These are phyloP conservation scores for Tolypocladium paradoxum DNA, from an alignment of 2,329 filamentous ascomycete genomes.

Conservation along the genomic window DNA sequence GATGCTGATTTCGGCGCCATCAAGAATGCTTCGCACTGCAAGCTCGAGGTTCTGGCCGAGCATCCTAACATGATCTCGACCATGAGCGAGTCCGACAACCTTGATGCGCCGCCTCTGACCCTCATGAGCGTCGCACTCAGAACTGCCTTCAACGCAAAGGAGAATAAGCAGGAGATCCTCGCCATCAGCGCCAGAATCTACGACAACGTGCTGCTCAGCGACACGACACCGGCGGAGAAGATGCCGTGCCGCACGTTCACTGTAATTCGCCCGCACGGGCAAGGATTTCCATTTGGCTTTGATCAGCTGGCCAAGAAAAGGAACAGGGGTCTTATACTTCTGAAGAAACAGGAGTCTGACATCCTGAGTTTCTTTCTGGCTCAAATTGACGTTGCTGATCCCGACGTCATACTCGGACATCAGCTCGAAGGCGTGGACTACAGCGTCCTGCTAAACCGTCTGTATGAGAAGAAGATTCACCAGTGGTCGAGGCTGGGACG, in stretches of 20 bases:
- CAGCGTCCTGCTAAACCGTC: slow-evolving; percentile 74
- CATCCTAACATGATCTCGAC: slow-evolving; percentile 67
- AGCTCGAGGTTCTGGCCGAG: slow-evolving; percentile 75
- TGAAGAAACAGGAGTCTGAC: slow-evolving; percentile 75
- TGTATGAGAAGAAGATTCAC: slow-evolving; percentile 83
- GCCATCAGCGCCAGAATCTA: slow-evolving; percentile 88
- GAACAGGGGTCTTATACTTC: slow-evolving; percentile 64
- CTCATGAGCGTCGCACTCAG: slow-evolving; percentile 92
- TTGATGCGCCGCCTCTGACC: slow-evolving; percentile 78
- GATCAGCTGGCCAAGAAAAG: slow-evolving; percentile 63
- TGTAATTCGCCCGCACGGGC: slow-evolving; percentile 68
- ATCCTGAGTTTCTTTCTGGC: slow-evolving; percentile 83
- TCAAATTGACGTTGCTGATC: slow-evolving; percentile 77
- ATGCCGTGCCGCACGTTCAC: slow-evolving; percentile 87
- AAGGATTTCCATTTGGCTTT: slow-evolving; percentile 76
- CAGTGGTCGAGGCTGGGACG: slow-evolving; percentile 92
- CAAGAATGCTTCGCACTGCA: slow-evolving; percentile 94
- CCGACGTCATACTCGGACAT: slow-evolving; percentile 88
- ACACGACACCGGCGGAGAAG: slow-evolving; percentile 81
- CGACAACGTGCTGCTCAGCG: slow-evolving; percentile 75
- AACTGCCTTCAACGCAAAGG: slow-evolving; percentile 78
- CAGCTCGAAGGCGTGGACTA: slow-evolving; percentile 97
- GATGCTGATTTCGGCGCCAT: slow-evolving; percentile 73
- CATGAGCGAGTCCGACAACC: slow-evolving; percentile 65
- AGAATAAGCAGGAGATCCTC: slow-evolving; percentile 94